These are phyloP conservation scores for Populus tomentosa DNA, from an alignment of 441 rosid genomes.

Conservation along the genomic window DNA sequence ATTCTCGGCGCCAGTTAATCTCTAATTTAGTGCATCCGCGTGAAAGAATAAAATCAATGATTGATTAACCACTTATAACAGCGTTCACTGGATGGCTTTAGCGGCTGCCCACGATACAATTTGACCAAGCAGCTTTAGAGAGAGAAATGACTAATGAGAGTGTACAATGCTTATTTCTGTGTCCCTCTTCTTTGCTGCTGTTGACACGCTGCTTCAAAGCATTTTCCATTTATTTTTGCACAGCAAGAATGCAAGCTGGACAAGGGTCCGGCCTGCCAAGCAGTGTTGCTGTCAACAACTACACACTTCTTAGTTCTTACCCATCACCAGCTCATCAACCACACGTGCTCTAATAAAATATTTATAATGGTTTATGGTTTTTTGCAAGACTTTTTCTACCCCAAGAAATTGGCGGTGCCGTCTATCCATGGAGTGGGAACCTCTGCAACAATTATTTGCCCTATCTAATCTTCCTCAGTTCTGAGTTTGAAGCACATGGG, in stretches of 20 bases:
- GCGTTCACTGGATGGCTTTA: too few species aligned
- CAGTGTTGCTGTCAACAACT: constrained; percentile 1
- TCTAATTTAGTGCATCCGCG: background rate
- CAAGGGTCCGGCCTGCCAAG: too few species aligned
- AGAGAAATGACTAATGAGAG: too few species aligned
- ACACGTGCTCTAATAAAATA: background rate
- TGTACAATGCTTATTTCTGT: too few species aligned
- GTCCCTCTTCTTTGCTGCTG: background rate
- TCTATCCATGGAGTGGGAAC: background rate
- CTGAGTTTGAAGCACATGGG: background rate
- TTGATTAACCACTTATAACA: background rate
- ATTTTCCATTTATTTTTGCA: constrained; percentile 20
- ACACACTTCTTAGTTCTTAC: background rate
- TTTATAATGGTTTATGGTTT: background rate
- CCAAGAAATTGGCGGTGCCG: background rate
- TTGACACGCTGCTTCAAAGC: constrained; percentile 14
- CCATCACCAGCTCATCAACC: constrained; percentile 23
- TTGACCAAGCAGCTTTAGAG: too few species aligned
- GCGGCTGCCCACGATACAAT: too few species aligned
- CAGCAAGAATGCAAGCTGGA: constrained; percentile 27
- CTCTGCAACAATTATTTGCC: background rate
- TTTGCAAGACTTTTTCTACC: background rate
- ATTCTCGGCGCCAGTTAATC: constrained; percentile 38
- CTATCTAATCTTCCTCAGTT: background rate
- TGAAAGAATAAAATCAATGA: constrained; percentile 6